Base-by-base conservation (phyloP, 2,329 filamentous ascomycete genomes). In the Calycina herbarum region DNA sequence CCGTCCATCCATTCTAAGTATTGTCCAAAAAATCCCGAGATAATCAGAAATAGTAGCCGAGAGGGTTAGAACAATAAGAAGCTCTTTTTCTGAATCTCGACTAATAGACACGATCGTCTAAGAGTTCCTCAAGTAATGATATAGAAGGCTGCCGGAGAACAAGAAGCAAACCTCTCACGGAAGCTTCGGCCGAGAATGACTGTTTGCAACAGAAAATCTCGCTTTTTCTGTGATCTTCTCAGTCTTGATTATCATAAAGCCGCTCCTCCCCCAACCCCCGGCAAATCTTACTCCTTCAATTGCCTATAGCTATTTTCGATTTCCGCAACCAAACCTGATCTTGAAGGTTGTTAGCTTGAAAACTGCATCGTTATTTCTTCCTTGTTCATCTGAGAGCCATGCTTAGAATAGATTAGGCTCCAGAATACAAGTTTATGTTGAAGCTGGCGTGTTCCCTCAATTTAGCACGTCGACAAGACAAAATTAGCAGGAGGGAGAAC, bases 251-350 rank as follows among this genome's bases (percentile, higher is more conserved):
- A 7, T 54, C 48, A 54, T 54, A 54, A 54, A 20, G 48, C 20
- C 42, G 5, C 17, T n/a, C n/a, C 42, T 48, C 42, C 20, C 20
- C 20, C 20, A 20, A 20, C 20, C 20, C 20, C 20, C n/a, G 17
- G 17, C 42, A 48, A 48, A 24, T 48, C 42, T 48, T 20, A 48
- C 42, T 24, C 17, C 42, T 11, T 48, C n/a, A 48, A 48, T 48
- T 48, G 42, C 42, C 42, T 48, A 48, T 48, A 48, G 42, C 42
- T 24, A 48, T 48, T 48, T 48, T 48, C 38, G 42, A 48, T 48
- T 48, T 48, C n/a, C 42, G 17, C 5, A 48, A 48, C 42, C 42
- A 24, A 48, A 48, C 17, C 42, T 20, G 17, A 24, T 24, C n/a
- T 48, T 24, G n/a, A 48, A 24, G n/a, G 17, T 20, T 24, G 17